Evolutionary conservation across 1,284 basidiomycete species (phyloP).

Genomic region (Sanghuangporus sanghuang): DNA sequence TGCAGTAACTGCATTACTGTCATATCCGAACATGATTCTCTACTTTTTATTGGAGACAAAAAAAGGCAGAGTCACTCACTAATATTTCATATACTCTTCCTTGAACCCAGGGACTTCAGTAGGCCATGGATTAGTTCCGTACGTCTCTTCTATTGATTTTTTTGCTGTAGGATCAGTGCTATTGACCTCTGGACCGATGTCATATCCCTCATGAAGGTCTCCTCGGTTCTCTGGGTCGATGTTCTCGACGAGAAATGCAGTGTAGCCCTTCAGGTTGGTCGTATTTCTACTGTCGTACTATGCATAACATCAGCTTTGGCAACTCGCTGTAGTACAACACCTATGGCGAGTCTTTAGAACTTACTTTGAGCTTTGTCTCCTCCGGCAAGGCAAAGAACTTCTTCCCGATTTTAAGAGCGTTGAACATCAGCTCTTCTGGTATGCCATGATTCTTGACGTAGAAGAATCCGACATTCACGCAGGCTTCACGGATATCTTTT

Average conservation of each 20-base stretch:
- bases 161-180: slow-evolving; percentile 22
- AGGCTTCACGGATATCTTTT: slow-evolving; percentile 59
- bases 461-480: slow-evolving; percentile 75
- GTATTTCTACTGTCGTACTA: slow-evolving; percentile 68
- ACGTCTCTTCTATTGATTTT: slow-evolving; percentile 30
- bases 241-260: slow-evolving; percentile 54
- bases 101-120: slow-evolving; percentile 40
- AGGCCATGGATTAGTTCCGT: slow-evolving; percentile 49
- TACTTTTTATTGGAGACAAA: not conserved
- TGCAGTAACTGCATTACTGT: slow-evolving; percentile 36
- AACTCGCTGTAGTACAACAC: not conserved
- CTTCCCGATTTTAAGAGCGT: slow-evolving; percentile 43
- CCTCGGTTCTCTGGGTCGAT: slow-evolving; percentile 62
- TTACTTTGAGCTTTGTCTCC: slow-evolving; percentile 47
- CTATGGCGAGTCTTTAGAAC: not conserved
- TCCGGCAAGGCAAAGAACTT: slow-evolving; percentile 61
- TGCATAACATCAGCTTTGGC: not conserved
- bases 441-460: slow-evolving; percentile 77
- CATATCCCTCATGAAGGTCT: slow-evolving; percentile 80
- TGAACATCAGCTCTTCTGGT: slow-evolving; percentile 39
- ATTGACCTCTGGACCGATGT: slow-evolving; percentile 66
- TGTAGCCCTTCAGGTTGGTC: slow-evolving; percentile 70
- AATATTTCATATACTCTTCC: slow-evolving; percentile 52
- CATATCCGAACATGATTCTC: not conserved
- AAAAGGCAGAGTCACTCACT: slow-evolving; percentile 39